A percentile compares a stretch with the other conserved stretches of the same genome.
Evolutionary conservation across 345 rosid genomes (phyloP).

Genomic region (Euphorbia pulcherrima): DNA sequence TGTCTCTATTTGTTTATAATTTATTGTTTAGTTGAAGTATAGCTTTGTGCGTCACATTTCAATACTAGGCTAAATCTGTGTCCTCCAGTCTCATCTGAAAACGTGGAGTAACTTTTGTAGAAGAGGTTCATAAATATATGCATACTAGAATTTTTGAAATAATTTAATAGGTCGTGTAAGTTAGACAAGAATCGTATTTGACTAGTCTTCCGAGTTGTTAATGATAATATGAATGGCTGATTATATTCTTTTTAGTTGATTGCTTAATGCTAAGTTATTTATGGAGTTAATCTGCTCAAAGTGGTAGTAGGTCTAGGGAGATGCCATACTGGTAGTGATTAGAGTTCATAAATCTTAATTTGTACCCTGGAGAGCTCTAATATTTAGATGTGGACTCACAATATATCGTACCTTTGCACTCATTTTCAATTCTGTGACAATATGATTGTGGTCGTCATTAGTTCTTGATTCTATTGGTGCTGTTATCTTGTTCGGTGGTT

Average conservation of each 20-base stretch:
- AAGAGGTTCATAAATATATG: no score
- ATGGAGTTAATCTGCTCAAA: not conserved
- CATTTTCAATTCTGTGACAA: not conserved
- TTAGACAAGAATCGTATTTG: not conserved
- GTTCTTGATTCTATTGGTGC: not conserved
- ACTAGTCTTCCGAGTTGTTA: not conserved
- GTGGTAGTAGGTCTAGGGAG: not conserved
- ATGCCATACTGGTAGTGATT: not conserved
- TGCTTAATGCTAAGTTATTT: not conserved
- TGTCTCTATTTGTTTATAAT: not conserved
- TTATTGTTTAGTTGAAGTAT: conserved; percentile 1
- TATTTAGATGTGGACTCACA: not conserved
- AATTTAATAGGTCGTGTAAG: not conserved
- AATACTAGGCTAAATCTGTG: not conserved
- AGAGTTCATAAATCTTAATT: not conserved
- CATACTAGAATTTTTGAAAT: no score
- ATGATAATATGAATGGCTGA: not conserved
- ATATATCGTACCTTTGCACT: not conserved
- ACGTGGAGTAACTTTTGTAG: no score
- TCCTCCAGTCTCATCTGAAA: no score
- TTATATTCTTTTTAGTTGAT: not conserved
- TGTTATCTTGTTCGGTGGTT: not conserved
- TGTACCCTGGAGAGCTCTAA: not conserved
- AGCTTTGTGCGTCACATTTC: no score
- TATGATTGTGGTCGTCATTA: not conserved